A percentile compares a stretch with the other conserved stretches of the same genome.
phyloP scores from a whole-genome alignment of 495 filamentous ascomycete species.

The Neurospora sp. region DNA sequence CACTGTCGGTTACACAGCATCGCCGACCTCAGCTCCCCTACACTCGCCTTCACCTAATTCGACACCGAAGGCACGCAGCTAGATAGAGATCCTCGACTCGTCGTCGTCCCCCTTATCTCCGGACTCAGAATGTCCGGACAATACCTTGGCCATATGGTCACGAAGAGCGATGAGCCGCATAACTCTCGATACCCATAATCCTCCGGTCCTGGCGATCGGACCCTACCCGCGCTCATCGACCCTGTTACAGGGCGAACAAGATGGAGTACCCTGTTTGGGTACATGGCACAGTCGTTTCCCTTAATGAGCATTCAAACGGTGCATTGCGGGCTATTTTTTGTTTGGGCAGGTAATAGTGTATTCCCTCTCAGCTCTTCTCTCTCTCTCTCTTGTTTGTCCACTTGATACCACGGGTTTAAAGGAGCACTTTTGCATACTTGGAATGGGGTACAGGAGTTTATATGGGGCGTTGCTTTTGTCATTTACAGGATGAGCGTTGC shows the following conservation, averaged over 20 bases:
- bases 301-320: background rate
- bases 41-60: background rate
- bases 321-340: background rate
- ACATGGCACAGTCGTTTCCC: background rate
- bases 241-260: background rate
- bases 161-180: background rate
- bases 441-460: background rate
- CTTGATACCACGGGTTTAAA: background rate
- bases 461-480: background rate
- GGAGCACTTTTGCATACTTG: background rate
- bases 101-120: background rate
- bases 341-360: background rate
- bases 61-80: background rate
- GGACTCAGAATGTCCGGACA: background rate
- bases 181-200: background rate
- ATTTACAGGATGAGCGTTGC: background rate
- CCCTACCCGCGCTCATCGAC: background rate
- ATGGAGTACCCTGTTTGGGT: background rate
- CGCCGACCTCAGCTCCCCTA: background rate
- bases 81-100: background rate
- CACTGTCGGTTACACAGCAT: background rate
- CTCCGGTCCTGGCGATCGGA: background rate
- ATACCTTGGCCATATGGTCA: background rate
- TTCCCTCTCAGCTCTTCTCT: background rate
- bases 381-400: background rate